Percentiles rank a stretch among this genome's conserved stretches.
phyloP scores from a whole-genome alignment of 129 eudicot genomes.

The Artemisia annua region DNA sequence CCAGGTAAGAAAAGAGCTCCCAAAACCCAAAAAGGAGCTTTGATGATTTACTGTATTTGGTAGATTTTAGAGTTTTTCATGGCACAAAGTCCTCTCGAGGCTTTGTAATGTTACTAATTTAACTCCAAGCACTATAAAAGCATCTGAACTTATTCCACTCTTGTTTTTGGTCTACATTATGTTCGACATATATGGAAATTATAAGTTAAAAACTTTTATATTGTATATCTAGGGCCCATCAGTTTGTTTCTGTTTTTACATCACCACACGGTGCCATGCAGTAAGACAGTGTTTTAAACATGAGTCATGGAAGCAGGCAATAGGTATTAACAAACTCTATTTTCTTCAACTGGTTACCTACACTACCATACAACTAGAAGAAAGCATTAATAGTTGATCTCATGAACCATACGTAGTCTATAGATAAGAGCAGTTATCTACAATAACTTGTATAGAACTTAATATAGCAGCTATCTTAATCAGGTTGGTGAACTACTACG shows the following conservation, averaged over 20 bases:
- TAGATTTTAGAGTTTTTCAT: neutral
- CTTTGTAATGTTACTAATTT: neutral
- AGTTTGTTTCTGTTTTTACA: too few species aligned
- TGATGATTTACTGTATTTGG: neutral
- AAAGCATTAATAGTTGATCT: slow-evolving; percentile 1
- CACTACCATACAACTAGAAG: slow-evolving; percentile 8
- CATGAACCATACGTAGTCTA: neutral
- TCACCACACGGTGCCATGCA: too few species aligned
- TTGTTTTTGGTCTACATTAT: neutral
- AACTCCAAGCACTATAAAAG: neutral
- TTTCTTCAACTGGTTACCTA: neutral
- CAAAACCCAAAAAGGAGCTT: too few species aligned
- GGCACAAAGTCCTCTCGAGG: neutral
- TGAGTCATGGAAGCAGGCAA: neutral
- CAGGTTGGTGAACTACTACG: neutral
- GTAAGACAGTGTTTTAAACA: too few species aligned
- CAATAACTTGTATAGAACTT: neutral
- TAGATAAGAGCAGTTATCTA: neutral
- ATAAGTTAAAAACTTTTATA: too few species aligned
- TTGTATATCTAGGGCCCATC: too few species aligned
- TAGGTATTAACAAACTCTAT: neutral
- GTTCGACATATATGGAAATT: neutral
- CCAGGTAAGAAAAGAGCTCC: too few species aligned
- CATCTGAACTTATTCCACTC: neutral
- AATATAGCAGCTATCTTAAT: neutral